Evolutionary conservation across 75 land plant species (phyloP), one percentile per base, ranked within the genome.

Genomic region (Picea glauca): DNA sequence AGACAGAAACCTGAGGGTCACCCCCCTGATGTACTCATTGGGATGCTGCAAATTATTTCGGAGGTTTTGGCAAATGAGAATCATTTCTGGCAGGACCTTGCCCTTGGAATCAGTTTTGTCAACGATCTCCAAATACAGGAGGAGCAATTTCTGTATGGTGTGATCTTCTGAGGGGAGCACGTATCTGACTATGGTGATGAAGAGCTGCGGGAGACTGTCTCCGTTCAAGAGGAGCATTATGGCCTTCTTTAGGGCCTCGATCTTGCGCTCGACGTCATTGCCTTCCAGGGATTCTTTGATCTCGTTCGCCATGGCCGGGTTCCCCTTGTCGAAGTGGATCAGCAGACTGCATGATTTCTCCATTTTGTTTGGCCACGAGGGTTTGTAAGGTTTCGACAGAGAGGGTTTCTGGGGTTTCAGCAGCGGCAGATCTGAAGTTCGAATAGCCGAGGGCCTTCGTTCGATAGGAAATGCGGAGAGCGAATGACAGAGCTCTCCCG

Each of bases 11-110:
- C 98, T 81, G 2, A 95, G 85, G 1, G 98, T 91, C 20, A 95
- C 98, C 3, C 98, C 98, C n/a, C 98, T 88, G 54, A 95, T 93
- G 78, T 95, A 95, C 82, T 95, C 98, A 77, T 95, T 95, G n/a
- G 98, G 98, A 56, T 88, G 90, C 82, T 95, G 98, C 21, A 94
- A 86, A 79, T 91, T 93, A 82, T 94, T 94, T 60, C 98, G 78
- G 8, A 93, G 79, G 83, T 93, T 93, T 77, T 93, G 96, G 83
- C 98, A 93, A 68, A 93, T 93, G 58, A 95, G 86, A 72, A 95
- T 95, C 96, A 95, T 92, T 76, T 91, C 93, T 6, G 93, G 94
- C 6, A 90, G 80, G 50, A 92, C 84, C 72, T 83, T 78, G 12
- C 94, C 94, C 33, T 65, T 76, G 46, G 90, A 75, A 43, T 92